Conservation (phyloP, 305 asterid genomes). For the Euphrasia arctica region DNA sequence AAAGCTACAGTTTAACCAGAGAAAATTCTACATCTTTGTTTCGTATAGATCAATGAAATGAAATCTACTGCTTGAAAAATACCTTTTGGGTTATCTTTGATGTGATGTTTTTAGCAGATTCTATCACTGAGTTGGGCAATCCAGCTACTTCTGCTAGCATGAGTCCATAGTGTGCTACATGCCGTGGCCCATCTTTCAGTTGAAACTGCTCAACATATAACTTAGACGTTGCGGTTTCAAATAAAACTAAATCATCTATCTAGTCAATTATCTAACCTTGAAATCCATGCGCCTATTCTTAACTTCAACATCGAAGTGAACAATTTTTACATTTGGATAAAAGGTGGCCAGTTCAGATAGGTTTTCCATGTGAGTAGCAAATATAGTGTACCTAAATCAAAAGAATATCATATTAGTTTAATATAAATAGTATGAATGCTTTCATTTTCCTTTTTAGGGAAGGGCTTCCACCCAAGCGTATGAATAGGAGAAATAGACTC, state of each 20-base stretch:
- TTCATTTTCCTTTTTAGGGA: neutral
- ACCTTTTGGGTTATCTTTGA: constrained; percentile 69
- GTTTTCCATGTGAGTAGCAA: constrained; percentile 95
- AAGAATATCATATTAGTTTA: constrained; percentile 18
- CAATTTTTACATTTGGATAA: constrained; percentile 85
- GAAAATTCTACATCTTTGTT: neutral
- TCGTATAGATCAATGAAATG: constrained; percentile 11
- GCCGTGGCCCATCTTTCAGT: constrained; percentile 81
- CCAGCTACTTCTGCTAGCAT: constrained; percentile 94
- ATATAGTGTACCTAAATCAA: constrained; percentile 68
- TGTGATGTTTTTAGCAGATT: constrained; percentile 69
- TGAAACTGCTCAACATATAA: constrained; percentile 53
- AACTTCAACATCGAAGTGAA: constrained; percentile 78
- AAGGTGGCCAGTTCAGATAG: constrained; percentile 77
- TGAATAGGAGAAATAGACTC: constrained; percentile 1
- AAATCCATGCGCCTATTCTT: constrained; percentile 86
- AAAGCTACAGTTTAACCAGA: constrained; percentile 4
- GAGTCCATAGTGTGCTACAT: constrained; percentile 87
- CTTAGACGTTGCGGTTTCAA: constrained; percentile 21
- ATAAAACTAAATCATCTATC: neutral
- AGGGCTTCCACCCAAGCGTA: neutral
- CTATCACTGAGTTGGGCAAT: constrained; percentile 74
- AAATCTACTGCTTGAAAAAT: constrained; percentile 17
- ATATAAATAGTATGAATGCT: neutral
- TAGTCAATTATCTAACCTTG: constrained; percentile 49